These are phyloP conservation scores for Suillus subalutaceus DNA, from an alignment of 768 basidiomycete genomes.

Conservation along the genomic window DNA sequence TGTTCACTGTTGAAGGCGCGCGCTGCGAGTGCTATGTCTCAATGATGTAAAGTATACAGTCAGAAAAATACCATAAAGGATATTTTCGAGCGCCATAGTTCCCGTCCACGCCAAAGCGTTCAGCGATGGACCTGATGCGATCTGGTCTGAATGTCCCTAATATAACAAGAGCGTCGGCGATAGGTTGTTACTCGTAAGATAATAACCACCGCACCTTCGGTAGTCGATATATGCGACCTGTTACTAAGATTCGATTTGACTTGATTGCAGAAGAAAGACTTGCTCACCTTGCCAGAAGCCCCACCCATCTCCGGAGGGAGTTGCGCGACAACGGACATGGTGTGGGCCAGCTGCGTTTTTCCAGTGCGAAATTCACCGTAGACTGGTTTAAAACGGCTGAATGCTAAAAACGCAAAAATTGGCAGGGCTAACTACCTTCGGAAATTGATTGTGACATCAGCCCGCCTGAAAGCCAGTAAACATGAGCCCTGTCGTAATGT, in stretches of 20 bases:
- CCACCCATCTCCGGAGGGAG: slow-evolving; percentile 90
- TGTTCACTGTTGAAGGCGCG: slow-evolving; percentile 93
- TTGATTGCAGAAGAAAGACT: not conserved
- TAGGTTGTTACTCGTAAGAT: not conserved
- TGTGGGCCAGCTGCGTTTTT: slow-evolving; percentile 95
- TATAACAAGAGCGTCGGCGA: slow-evolving; percentile 24
- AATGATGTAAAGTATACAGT: not conserved
- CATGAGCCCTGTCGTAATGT: not conserved
- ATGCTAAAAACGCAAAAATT: not conserved
- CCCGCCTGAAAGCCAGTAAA: slow-evolving; percentile 56
- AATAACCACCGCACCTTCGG: slow-evolving; percentile 56
- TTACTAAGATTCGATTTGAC: not conserved
- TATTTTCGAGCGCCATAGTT: slow-evolving; percentile 86
- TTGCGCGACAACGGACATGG: slow-evolving; percentile 89
- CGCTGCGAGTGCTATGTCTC: slow-evolving; percentile 48
- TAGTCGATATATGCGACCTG: slow-evolving; percentile 93
- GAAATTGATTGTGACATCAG: slow-evolving; percentile 92
- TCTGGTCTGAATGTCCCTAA: slow-evolving; percentile 96
- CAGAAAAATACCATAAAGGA: slow-evolving; percentile 72
- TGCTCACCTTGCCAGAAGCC: slow-evolving; percentile 77
- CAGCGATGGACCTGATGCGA: slow-evolving; percentile 87
- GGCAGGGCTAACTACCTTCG: slow-evolving; percentile 56
- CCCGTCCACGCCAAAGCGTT: slow-evolving; percentile 91
- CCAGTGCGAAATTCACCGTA: slow-evolving; percentile 97
- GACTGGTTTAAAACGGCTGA: slow-evolving; percentile 46